phyloP scores from a whole-genome alignment of 129 eudicot genomes.

The Helianthus annuus region HanXRQr2.0-SUNRISE NC_035440.2:51068067-51068566 shows the following conservation, averaged over 20 bases:
- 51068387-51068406: constrained; percentile 7
- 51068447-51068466: constrained; percentile 29
- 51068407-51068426: constrained; percentile 55
- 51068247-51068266: constrained; percentile 49
- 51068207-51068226: constrained; percentile 57
- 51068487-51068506: constrained; percentile 13
- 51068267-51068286: constrained; percentile 44
- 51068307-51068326: constrained; percentile 65
- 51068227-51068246: constrained; percentile 51
- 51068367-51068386: constrained; percentile 11
- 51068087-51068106: neutral
- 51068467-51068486: constrained; percentile 18
- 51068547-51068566: constrained; percentile 9
- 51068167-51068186: constrained; percentile 35
- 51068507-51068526: neutral
- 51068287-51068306: constrained; percentile 45
- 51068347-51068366: constrained; percentile 47
- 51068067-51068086: constrained; percentile 4
- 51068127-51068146: constrained; percentile 12
- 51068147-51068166: constrained; percentile 33
- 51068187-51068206: constrained; percentile 46
- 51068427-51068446: constrained; percentile 44
- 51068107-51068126: constrained; percentile 27
- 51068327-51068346: constrained; percentile 46
- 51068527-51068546: constrained; percentile 7